Conservation (phyloP, 768 basidiomycete species). For the Mycena epipterygia region DNA sequence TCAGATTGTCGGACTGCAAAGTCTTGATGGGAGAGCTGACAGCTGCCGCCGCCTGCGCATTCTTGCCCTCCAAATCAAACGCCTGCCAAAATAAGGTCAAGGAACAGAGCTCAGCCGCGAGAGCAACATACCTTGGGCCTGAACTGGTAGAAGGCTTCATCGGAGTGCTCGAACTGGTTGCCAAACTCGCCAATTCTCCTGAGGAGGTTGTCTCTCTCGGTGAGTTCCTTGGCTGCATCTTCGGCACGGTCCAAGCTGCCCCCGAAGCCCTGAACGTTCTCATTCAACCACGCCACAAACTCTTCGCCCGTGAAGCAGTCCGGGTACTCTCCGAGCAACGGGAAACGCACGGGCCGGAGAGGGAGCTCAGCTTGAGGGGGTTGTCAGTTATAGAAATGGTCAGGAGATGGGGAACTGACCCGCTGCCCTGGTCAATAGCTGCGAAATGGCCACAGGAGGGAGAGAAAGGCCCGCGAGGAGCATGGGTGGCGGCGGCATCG, state of each 20-base stretch:
- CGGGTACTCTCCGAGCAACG: slow-evolving; percentile 86
- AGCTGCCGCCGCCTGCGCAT: slow-evolving; percentile 37
- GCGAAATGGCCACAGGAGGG: slow-evolving; percentile 73
- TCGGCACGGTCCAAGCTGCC: slow-evolving; percentile 86
- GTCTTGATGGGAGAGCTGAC: slow-evolving; percentile 43
- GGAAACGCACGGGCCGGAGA: slow-evolving; percentile 79
- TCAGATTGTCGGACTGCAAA: slow-evolving; percentile 61
- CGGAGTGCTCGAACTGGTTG: slow-evolving; percentile 82
- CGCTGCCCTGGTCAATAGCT: slow-evolving; percentile 78
- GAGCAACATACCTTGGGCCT: slow-evolving; percentile 72
- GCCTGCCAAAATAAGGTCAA: slow-evolving; percentile 54
- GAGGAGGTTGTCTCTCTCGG: slow-evolving; percentile 71
- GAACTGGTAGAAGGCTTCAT: slow-evolving; percentile 90
- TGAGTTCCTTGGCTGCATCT: slow-evolving; percentile 75
- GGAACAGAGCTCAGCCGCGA: neutral
- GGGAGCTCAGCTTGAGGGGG: slow-evolving; percentile 64
- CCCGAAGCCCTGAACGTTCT: slow-evolving; percentile 82
- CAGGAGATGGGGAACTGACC: slow-evolving; percentile 9
- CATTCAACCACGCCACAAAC: slow-evolving; percentile 86
- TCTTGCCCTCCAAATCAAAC: slow-evolving; percentile 67
- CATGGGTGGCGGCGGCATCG: slow-evolving; percentile 66
- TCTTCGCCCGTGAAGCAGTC: slow-evolving; percentile 93
- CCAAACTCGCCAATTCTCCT: slow-evolving; percentile 87
- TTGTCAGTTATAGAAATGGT: neutral
- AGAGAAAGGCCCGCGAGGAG: slow-evolving; percentile 84